Evolutionary conservation across 805 yeast genomes (phyloP), one percentile per base, ranked within the genome.

Genomic region (Wickerhamomyces bovis): DNA sequence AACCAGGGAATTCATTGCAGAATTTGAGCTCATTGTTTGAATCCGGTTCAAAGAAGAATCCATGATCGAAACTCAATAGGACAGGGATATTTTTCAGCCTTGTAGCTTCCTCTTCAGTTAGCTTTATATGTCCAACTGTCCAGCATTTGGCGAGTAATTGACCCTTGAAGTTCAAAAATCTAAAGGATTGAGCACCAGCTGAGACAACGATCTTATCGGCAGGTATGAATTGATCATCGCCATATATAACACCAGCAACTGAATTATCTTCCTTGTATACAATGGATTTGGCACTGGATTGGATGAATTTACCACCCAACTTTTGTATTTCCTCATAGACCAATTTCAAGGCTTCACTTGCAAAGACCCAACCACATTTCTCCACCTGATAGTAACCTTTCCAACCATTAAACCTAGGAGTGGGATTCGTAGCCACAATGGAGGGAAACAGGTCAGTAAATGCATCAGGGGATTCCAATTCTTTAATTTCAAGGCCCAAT

Each of bases 31-130:
- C 67, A 40, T 65, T 60, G 44, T 62, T 55, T 10, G 30, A 19
- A 51, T 68, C 73, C 9, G 74, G 72, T 44, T 70, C 75, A 50
- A 71, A 70, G 41, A 70, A 61, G 56, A 69, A 71, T 0, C 76
- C 75, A 44, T 62, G 61, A 33, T 69, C 73, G 20, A 56, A 48
- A 43, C 66, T 68, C 22, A 68, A 49, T 16, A 70, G 55, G 11
- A 71, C 72, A 1, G 75, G 76, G 10, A 58, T 49, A 15, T 56
- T 55, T 49, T 60, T 69, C 22, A 67, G 48, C 13, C 45, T 36
- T 8, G 42, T 39, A 21, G 68, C 65, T 50, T 71, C 72, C 19
- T 60, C 64, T 1, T 59, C 62, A 6, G 65, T 53, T 7, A 71
- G 48, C 51, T 63, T 59, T 28, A 70, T 64, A 48, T 71, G 76